These are phyloP conservation scores for Astrephomene gubernaculifera DNA, from an alignment of 139 green algal genomes.

Conservation along the genomic window DNA sequence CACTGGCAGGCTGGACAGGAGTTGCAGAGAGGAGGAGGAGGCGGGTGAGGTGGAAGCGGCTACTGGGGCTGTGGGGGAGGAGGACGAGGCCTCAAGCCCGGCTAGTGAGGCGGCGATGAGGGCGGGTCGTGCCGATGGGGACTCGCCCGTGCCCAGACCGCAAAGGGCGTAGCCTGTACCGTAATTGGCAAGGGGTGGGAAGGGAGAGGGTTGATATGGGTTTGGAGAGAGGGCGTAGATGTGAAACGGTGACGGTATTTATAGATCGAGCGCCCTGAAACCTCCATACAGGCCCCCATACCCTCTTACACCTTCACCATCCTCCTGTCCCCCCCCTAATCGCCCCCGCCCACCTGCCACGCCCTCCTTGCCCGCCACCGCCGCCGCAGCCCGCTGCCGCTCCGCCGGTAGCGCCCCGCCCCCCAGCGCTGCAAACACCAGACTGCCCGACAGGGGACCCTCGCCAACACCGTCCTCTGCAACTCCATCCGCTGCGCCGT, in stretches of 20 bases:
- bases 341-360: constrained; percentile 35
- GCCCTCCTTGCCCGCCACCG: constrained; percentile 40
- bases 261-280: no score
- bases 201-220: background rate
- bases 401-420: constrained; percentile 52
- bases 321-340: background rate
- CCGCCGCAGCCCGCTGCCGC: constrained; percentile 53
- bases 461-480: no score
- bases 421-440: constrained; percentile 56
- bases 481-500: no score
- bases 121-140: constrained; percentile 35
- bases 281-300: no score
- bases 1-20: constrained; percentile 46
- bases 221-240: no score
- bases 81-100: constrained; percentile 42
- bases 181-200: background rate
- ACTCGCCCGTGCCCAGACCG: constrained; percentile 80
- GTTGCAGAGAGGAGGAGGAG: no score
- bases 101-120: constrained; percentile 57
- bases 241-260: no score
- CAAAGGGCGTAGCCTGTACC: constrained; percentile 65
- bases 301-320: no score
- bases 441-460: constrained; percentile 8
- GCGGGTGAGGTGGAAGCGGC: no score
- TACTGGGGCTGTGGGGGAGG: no score